A percentile compares a stretch with the other conserved stretches of the same genome.
Evolutionary conservation across 2,329 filamentous ascomycete genomes (phyloP).

Genomic region (Fusarium illudens): DNA sequence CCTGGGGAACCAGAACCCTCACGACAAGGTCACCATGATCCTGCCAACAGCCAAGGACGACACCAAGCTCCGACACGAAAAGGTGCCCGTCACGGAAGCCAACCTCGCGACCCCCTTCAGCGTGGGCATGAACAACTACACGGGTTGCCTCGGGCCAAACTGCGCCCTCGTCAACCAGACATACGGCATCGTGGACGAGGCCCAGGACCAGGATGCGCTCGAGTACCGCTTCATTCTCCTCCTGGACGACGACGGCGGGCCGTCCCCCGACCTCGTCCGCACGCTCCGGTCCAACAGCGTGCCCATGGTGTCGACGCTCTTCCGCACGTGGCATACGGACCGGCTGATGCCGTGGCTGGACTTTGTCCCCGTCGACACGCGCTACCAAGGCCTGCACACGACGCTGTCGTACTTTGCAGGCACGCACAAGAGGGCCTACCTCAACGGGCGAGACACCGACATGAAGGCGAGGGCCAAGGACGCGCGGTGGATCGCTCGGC

Average conservation of each 20-base stretch:
- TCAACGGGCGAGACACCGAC: constrained; percentile 56
- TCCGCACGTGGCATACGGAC: constrained; percentile 81
- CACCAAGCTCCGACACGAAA: constrained; percentile 62
- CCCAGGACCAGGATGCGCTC: constrained; percentile 60
- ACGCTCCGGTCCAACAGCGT: constrained; percentile 72
- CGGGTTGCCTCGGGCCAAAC: constrained; percentile 61
- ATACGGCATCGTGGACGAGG: constrained; percentile 51
- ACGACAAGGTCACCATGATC: constrained; percentile 62
- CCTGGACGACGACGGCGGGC: constrained; percentile 75
- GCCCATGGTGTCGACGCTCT: constrained; percentile 76
- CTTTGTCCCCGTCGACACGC: constrained; percentile 79
- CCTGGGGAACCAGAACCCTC: constrained; percentile 64
- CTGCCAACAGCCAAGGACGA: constrained; percentile 54
- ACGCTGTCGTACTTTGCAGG: constrained; percentile 79
- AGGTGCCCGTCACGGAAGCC: constrained; percentile 61
- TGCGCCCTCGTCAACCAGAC: constrained; percentile 43
- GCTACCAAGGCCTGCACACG: constrained; percentile 77
- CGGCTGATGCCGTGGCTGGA: constrained; percentile 80
- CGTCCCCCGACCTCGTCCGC: constrained; percentile 65
- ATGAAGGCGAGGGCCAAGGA: constrained; percentile 60
- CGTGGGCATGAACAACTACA: constrained; percentile 66
- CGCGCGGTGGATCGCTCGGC: constrained; percentile 70
- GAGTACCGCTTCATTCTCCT: constrained; percentile 76
- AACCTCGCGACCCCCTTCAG: constrained; percentile 63
- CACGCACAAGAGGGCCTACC: constrained; percentile 51